Percentiles rank a stretch among this genome's conserved stretches.
Conservation (phyloP, 192 early-diverging fungal species). For the Linderina pennispora region DNA sequence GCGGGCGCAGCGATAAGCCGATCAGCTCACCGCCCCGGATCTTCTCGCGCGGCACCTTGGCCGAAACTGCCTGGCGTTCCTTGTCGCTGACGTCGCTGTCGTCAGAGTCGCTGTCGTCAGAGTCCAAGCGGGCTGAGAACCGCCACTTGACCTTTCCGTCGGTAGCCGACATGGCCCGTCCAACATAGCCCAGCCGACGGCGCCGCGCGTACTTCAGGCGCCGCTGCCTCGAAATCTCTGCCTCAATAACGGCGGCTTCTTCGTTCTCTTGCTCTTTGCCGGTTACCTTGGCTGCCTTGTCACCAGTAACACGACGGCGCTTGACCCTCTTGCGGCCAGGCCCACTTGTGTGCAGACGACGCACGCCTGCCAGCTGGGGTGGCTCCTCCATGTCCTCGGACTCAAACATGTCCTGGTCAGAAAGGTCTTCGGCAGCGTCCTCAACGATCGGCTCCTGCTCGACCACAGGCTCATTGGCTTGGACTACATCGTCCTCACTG, state of each 20-base stretch:
- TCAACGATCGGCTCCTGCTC: not conserved
- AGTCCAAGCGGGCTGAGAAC: constrained; percentile 36
- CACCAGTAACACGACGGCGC: constrained; percentile 20
- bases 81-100: constrained; percentile 35
- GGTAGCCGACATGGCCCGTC: constrained; percentile 9
- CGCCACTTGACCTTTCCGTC: constrained; percentile 24
- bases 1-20: constrained; percentile 29
- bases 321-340: constrained; percentile 11
- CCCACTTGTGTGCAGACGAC: constrained; percentile 20
- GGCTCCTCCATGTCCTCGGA: not conserved
- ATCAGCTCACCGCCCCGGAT: constrained; percentile 45
- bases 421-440: not conserved
- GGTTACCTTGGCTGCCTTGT: constrained; percentile 8
- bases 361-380: constrained; percentile 3
- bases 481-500: too few relatives aligned
- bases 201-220: not conserved
- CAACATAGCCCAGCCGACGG: constrained; percentile 1
- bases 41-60: constrained; percentile 34
- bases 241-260: too few relatives aligned
- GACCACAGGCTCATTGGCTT: too few relatives aligned
- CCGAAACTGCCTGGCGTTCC: constrained; percentile 34
- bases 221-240: not conserved
- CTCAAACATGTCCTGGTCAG: not conserved
- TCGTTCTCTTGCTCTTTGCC: not conserved
- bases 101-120: constrained; percentile 8